Evolutionary conservation across 768 basidiomycete species (phyloP), one percentile per base, ranked within the genome.

Genomic region (Boletus edulis): DNA sequence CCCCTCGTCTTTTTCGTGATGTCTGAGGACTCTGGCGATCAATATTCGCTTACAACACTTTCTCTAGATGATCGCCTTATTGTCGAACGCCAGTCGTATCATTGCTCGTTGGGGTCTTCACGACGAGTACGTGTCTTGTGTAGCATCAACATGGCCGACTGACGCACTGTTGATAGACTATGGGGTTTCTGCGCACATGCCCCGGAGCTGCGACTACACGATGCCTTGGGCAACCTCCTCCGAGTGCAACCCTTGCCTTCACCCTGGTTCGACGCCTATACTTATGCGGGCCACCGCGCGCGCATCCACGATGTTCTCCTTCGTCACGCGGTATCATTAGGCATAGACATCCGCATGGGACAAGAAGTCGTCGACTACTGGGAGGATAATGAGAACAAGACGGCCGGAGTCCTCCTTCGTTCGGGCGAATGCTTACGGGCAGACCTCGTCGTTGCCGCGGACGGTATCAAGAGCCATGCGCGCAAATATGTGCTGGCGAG

Each of bases 401-500:
- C 4, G 32, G 60, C 63, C 1, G 61, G 64, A 0, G 58, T 67
- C 20, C 44, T 65, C 39, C 49, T 53, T 32, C 51, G 54, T 15
- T 66, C 34, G 5, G 50, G 65, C 1, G 61, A 65, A 49, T 49
- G 5, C 17, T 31, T 66, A 14, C 49, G 47, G 6, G 64, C 59
- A 13, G 69, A 72, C 57, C 27, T 68, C 29, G 60, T 73, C 37
- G 54, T 73, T 38, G 65, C 59, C 38, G 68, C 64, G 3, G 72
- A 72, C 27, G 69, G 70, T 14, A 29, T 63, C 40, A 65, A 62
- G 46, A 68, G 62, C 43, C 46, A 22, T 29, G 69, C 62, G 32
- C 56, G 61, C 31, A 38, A 54, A 39, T 60, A 62, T 20, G 62
- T 70, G 17, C 43, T 71, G 32, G 67, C 64, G 31, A 24, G 22